Conservation (phyloP, 176 grass and related monocot species). For the Lolium perenne region DNA sequence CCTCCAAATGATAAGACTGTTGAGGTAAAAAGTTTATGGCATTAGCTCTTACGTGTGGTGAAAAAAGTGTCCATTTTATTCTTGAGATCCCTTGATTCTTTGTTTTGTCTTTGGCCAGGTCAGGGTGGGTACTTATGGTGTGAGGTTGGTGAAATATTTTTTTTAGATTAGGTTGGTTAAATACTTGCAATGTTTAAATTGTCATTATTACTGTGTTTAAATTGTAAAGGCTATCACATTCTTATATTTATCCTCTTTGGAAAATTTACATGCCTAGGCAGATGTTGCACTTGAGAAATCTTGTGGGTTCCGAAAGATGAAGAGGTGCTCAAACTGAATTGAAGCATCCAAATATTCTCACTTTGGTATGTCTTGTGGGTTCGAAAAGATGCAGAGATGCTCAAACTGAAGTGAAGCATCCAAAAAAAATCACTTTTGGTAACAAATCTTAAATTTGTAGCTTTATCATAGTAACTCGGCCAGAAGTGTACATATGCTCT, state of each 20-base stretch:
- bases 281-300: not conserved
- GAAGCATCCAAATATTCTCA: not conserved
- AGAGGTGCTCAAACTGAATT: not conserved
- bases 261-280: not conserved
- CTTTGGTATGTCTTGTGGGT: not conserved
- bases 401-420: not conserved
- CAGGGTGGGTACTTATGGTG: not conserved
- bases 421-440: not conserved
- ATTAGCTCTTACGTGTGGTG: conserved; percentile 16
- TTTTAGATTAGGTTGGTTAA: not conserved
- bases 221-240: not conserved
- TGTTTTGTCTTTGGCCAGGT: not conserved
- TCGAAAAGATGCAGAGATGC: not conserved
- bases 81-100: not conserved
- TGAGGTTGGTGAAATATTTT: not conserved
- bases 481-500: not conserved
- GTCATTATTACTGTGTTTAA: not conserved
- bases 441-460: not conserved
- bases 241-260: not conserved
- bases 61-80: not conserved
- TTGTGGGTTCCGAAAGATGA: not conserved
- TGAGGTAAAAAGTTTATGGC: conserved; percentile 4
- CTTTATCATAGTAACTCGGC: not conserved
- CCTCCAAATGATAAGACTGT: conserved; percentile 9
- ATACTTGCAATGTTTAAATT: not conserved